Conservation (phyloP, 2,329 filamentous ascomycete species). For the Fusarium heterosporum region DNA sequence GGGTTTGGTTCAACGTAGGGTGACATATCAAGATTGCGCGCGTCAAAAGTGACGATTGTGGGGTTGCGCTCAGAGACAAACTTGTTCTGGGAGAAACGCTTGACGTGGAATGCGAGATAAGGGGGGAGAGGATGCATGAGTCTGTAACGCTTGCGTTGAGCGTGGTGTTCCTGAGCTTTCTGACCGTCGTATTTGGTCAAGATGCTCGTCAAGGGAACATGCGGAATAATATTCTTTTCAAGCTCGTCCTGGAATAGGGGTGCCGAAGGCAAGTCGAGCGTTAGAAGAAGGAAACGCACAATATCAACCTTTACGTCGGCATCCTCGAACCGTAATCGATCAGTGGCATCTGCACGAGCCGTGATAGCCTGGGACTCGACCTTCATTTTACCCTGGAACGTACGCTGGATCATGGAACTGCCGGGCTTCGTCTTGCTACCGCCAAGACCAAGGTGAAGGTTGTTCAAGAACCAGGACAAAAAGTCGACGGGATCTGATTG, state of each 20-base stretch:
- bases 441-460: conserved; percentile 90
- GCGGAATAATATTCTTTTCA: conserved; percentile 95
- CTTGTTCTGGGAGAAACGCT: conserved; percentile 96
- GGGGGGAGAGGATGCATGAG: conserved; percentile 91
- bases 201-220: conserved; percentile 84
- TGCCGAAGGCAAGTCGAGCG: conserved; percentile 89
- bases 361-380: conserved; percentile 96
- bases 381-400: conserved; percentile 92
- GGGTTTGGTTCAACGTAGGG: conserved; percentile 94
- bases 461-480: conserved; percentile 96
- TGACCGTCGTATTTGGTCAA: conserved; percentile 93
- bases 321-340: conserved; percentile 92
- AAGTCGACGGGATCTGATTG: conserved; percentile 98
- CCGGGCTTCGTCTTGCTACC: conserved; percentile 88
- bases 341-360: conserved; percentile 86
- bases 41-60: conserved; percentile 96
- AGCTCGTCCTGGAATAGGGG: conserved; percentile 96
- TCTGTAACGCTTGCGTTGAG: conserved; percentile 88
- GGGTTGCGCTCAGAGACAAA: conserved; percentile 97
- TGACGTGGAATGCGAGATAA: conserved; percentile 93
- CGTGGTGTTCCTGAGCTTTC: conserved; percentile 86
- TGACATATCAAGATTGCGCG: conserved; percentile 82
- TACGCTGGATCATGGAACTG: conserved; percentile 87
- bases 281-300: conserved; percentile 89
- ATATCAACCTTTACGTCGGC: conserved; percentile 81